A percentile compares a stretch with the other conserved stretches of the same genome.
These are phyloP conservation scores for Penicillium pulvis DNA, from an alignment of 495 filamentous ascomycete species.

Conservation along the genomic window DNA sequence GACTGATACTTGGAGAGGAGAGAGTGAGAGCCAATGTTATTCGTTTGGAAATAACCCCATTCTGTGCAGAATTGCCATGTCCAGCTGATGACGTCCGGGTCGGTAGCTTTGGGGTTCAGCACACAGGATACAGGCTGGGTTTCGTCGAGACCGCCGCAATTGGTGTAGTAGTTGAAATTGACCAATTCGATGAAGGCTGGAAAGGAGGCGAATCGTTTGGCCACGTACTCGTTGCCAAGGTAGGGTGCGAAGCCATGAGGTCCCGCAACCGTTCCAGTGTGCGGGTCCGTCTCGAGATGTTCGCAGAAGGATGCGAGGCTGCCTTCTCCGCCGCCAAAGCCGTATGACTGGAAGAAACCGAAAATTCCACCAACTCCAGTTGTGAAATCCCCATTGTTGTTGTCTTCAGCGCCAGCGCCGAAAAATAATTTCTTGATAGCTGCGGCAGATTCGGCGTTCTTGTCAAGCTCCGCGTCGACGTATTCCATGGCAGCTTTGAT, in stretches of 20 bases:
- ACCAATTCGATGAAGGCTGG: slow-evolving; percentile 41
- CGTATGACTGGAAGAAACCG: slow-evolving; percentile 49
- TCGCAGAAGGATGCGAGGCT: slow-evolving; percentile 50
- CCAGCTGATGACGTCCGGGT: slow-evolving; percentile 52
- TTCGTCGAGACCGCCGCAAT: slow-evolving; percentile 41
- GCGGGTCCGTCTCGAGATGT: slow-evolving; percentile 42
- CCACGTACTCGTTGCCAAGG: slow-evolving; percentile 43
- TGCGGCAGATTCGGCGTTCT: slow-evolving; percentile 31
- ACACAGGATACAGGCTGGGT: slow-evolving; percentile 36
- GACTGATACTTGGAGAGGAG: slow-evolving; percentile 55
- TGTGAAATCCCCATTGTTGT: slow-evolving; percentile 54
- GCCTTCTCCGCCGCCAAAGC: slow-evolving; percentile 41
- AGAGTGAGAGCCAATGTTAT: slow-evolving; percentile 51
- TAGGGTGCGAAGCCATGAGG: slow-evolving; percentile 41
- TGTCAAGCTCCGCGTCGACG: slow-evolving; percentile 50
- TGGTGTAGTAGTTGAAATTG: slow-evolving; percentile 44
- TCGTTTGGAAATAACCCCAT: slow-evolving; percentile 58
- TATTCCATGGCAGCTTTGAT: slow-evolving; percentile 53
- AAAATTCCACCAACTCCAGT: slow-evolving; percentile 44
- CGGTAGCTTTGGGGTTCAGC: slow-evolving; percentile 36
- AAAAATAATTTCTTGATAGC: slow-evolving; percentile 54
- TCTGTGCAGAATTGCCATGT: slow-evolving; percentile 64
- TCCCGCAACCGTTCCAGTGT: slow-evolving; percentile 26
- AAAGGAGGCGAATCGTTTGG: slow-evolving; percentile 51
- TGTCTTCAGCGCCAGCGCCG: slow-evolving; percentile 48